phyloP scores from a whole-genome alignment of 371 early-diverging fungal genomes.

The Rhizopus arrhizus region DNA sequence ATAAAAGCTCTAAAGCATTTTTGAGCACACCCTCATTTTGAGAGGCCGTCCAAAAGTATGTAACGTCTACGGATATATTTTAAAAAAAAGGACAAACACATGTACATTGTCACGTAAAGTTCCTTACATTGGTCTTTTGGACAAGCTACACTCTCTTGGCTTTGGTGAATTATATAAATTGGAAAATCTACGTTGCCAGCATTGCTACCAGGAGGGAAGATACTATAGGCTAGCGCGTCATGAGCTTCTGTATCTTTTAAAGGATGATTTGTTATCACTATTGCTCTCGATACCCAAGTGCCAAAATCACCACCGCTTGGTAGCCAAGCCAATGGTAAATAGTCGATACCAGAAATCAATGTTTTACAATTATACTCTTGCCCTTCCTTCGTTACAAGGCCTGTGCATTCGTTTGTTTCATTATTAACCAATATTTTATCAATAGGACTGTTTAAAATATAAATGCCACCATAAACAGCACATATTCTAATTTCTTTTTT shows the following conservation, averaged over 20 bases:
- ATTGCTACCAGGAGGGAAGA: conserved; percentile 58
- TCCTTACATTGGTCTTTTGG: conserved; percentile 63
- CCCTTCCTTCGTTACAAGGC: conserved; percentile 51
- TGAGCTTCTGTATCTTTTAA: conserved; percentile 36
- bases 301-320: conserved; percentile 30
- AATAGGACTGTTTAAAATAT: conserved; percentile 68
- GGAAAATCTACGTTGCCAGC: conserved; percentile 45
- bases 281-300: conserved; percentile 52
- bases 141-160: conserved; percentile 64
- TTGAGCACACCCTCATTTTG: conserved; percentile 32
- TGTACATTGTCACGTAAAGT: not conserved
- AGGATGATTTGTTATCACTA: conserved; percentile 50
- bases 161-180: conserved; percentile 59
- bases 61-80: conserved; percentile 21
- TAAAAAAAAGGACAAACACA: not conserved
- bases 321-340: conserved; percentile 48
- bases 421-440: conserved; percentile 41
- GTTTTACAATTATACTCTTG: conserved; percentile 47
- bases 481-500: conserved; percentile 55
- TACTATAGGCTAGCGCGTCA: conserved; percentile 50
- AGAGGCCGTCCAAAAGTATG: conserved; percentile 37
- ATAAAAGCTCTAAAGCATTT: conserved; percentile 29
- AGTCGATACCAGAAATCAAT: conserved; percentile 58
- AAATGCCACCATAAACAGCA: conserved; percentile 90
- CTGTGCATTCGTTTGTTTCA: conserved; percentile 40